Evolutionary conservation across 179 eudicot species (phyloP).

Genomic region (Carnegiea gigantea): DNA sequence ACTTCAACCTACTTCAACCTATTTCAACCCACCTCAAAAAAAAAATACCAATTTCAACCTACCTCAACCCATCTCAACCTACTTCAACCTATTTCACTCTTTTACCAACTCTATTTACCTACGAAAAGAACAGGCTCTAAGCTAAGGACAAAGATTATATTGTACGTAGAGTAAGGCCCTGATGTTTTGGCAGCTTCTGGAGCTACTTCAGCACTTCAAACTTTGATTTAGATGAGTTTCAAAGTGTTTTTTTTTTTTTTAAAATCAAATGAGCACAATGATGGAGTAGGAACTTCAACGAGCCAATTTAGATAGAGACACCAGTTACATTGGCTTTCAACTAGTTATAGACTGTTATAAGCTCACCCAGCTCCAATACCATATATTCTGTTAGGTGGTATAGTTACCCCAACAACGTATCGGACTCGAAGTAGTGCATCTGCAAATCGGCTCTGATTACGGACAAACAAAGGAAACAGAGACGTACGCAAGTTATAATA

Average conservation of each 20-base stretch:
- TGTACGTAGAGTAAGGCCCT: slow-evolving; percentile 62
- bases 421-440: slow-evolving; percentile 57
- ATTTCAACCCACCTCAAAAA: too few species aligned
- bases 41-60: too few species aligned
- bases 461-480: slow-evolving; percentile 19
- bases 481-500: slow-evolving; percentile 2
- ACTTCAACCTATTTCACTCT: too few species aligned
- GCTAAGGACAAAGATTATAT: slow-evolving; percentile 46
- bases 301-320: neutral
- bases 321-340: neutral
- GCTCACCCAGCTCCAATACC: slow-evolving; percentile 94
- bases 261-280: slow-evolving; percentile 1
- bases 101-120: too few species aligned
- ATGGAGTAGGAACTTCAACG: neutral
- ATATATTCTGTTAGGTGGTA: slow-evolving; percentile 84
- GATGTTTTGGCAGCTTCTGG: slow-evolving; percentile 83
- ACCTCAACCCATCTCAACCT: too few species aligned
- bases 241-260: neutral
- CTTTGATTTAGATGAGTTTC: slow-evolving; percentile 60
- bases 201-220: slow-evolving; percentile 91
- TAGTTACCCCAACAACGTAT: slow-evolving; percentile 78
- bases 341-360: neutral
- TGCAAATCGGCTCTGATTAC: slow-evolving; percentile 81
- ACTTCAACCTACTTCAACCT: too few species aligned
- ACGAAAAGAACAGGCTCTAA: too few species aligned